Base-by-base conservation (phyloP, 2,329 filamentous ascomycete genomes). In the Tolypocladium inflatum region DNA sequence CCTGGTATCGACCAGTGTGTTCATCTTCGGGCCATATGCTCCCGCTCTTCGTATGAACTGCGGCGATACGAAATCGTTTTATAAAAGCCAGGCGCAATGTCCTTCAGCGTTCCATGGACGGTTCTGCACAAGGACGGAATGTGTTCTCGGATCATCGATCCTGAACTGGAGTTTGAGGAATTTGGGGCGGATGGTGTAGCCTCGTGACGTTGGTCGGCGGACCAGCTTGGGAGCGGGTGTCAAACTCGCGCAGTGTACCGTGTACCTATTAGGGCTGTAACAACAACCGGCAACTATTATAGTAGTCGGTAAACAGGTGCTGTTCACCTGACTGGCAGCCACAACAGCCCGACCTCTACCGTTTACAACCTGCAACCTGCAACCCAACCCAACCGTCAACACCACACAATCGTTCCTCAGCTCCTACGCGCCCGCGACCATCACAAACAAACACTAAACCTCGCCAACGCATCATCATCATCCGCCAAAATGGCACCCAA, bases 401-500 rank as follows among this genome's bases (percentile, higher is more conserved):
- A 26, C 21, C 26, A 48, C 43, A 17, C 19, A 26, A 2, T 4
- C 43, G 17, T 26, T 26, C 11, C 11, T 17, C 6, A 8, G 38
- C 38, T 26, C 43, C 43, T 17, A 7, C 10, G 21, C 43, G 5
- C 10, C 43, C 21, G 13, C 21, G 5, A 13, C 3, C 3, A 37
- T 17, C 7, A 17, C n/a, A n/a, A 50, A 33, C 17, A 26, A 56
- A 51, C 23, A 48, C 13, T 48, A 8, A 2, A 7, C 43, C 21
- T 48, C 21, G 21, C 23, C 11, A 13, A 23, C 42, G 42, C 42
- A 26, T 21, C 21, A 48, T 4, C 21, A 17, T 17, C 43, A 17
- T n/a, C n/a, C n/a, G 11, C 10, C 30, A 52, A 52, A 8, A 69
- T 68, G 66, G 57, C 64, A 30, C 54, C 62, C 56, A 68, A 63